Base-by-base conservation (phyloP, 768 basidiomycete species). In the Rhodotorula graminis region DNA sequence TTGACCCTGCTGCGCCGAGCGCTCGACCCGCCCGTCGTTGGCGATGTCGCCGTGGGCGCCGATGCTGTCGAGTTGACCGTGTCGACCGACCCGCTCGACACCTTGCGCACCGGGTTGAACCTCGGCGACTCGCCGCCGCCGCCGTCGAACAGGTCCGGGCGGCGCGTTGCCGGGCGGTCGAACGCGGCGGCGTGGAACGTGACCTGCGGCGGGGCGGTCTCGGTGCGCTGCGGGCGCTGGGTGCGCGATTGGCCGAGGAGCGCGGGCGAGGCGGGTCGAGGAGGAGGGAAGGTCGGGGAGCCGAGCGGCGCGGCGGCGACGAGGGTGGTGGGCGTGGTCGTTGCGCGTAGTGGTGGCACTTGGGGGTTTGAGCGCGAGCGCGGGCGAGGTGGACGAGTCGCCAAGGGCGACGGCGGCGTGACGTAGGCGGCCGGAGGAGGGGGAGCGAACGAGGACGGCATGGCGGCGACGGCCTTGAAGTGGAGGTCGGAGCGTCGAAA, bases 401-500 rank as follows among this genome's bases (percentile, higher is more conserved):
- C 56, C 7, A 33, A 14, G 19, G 56, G 33, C 3, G 58, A 33
- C 8, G 64, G 50, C 11, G 37, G 15, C 5, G 50, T 55, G 44
- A 29, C 27, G 50, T 19, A 0, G 37, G 56, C 11, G 50, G 16
- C 37, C 3, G 44, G 18, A 9, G 15, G 29, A 23, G 44, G 18
- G 3, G 15, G 29, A 23, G 42, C 2, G 4, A 40, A 23, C 23
- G 12, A 6, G 55, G 25, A 37, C 6, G 75, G 70, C 11, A 81
- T 64, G 49, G 82, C 91, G 15, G 88, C 86, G 15, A 91, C 83
- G 3, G 91, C 93, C 61, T 92, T 90, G 82, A 93, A 91, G 88
- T 91, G 97, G 9, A 99, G 85, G 73, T 96, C 93, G 29, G 91
- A 92, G 70, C 87, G 84, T 77, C 89, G 87, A 78, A 99, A 98